Percentiles rank a stretch among this genome's conserved stretches.
Conservation (phyloP, 306 rosid species). For the Sphenostylis stenocarpa region DNA sequence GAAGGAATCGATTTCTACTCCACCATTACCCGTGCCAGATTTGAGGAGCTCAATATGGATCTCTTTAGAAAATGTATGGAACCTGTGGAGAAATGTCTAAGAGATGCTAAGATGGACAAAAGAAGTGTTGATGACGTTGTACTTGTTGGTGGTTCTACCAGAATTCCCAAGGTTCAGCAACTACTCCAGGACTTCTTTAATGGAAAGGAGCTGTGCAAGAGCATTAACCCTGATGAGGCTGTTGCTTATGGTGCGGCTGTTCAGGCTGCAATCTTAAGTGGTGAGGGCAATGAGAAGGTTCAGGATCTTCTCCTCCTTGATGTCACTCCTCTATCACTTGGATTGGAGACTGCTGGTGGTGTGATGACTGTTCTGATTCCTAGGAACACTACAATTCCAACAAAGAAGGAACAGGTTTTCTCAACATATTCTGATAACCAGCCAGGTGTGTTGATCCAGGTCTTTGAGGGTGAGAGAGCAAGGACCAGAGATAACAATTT, state of each 20-base stretch:
- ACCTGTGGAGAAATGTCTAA: conserved; percentile 5
- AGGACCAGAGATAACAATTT: conserved; percentile 16
- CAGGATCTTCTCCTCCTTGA: conserved; percentile 10
- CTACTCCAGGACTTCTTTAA: conserved; percentile 7
- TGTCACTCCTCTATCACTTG: conserved; percentile 19
- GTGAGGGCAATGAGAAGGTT: conserved; percentile 24
- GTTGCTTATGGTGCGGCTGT: conserved; percentile 22
- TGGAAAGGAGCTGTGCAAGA: conserved; percentile 5
- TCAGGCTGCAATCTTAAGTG: conserved; percentile 8
- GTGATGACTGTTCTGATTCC: conserved; percentile 12
- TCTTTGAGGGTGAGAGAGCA: conserved; percentile 7
- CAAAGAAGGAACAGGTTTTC: conserved; percentile 13
- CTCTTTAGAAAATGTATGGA: conserved; percentile 20
- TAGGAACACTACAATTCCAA: conserved; percentile 15
- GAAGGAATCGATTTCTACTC: conserved; percentile 21
- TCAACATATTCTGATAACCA: conserved; percentile 9
- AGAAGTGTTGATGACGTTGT: conserved; percentile 1
- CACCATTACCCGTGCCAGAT: background rate
- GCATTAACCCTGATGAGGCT: conserved; percentile 18
- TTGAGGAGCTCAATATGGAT: conserved; percentile 21
- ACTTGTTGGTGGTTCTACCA: conserved; percentile 16
- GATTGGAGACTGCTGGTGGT: conserved; percentile 8
- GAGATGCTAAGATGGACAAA: conserved; percentile 20
- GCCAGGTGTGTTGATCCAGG: conserved; percentile 11
- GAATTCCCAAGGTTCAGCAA: conserved; percentile 19